A percentile compares a stretch with the other conserved stretches of the same genome.
phyloP scores from a whole-genome alignment of 768 basidiomycete species.

The Phlegmacium glaucopus region DNA sequence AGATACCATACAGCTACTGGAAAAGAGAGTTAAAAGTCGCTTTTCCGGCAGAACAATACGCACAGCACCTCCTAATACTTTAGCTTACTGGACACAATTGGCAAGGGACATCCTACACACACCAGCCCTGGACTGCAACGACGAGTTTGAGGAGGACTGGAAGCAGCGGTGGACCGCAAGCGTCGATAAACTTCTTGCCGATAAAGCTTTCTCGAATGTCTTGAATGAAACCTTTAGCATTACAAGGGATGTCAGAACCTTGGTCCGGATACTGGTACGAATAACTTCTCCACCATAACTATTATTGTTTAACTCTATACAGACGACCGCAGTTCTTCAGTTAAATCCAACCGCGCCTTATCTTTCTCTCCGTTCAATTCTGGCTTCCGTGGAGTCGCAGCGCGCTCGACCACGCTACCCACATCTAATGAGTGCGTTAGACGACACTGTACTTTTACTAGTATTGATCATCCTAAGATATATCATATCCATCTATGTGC shows the following conservation, averaged over 20 bases:
- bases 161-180: conserved; percentile 48
- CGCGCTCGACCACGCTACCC: conserved; percentile 53
- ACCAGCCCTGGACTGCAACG: conserved; percentile 19
- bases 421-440: conserved; percentile 48
- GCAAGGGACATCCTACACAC: conserved; percentile 43
- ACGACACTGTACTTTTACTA: not conserved
- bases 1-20: conserved; percentile 84
- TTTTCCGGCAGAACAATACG: conserved; percentile 92
- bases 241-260: conserved; percentile 54
- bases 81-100: conserved; percentile 49
- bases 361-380: conserved; percentile 44
- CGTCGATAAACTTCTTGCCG: conserved; percentile 55
- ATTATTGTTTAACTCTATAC: not conserved
- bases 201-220: conserved; percentile 39
- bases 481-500: conserved; percentile 78
- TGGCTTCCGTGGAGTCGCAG: conserved; percentile 43
- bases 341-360: conserved; percentile 52
- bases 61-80: conserved; percentile 55
- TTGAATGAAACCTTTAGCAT: conserved; percentile 62
- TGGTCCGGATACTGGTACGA: conserved; percentile 62
- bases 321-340: conserved; percentile 44
- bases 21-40: conserved; percentile 96
- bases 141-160: conserved; percentile 51
- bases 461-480: conserved; percentile 35
- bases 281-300: not conserved